Conservation (phyloP, 2,329 filamentous ascomycete genomes). For the Pestalotiopsis sp. region DNA sequence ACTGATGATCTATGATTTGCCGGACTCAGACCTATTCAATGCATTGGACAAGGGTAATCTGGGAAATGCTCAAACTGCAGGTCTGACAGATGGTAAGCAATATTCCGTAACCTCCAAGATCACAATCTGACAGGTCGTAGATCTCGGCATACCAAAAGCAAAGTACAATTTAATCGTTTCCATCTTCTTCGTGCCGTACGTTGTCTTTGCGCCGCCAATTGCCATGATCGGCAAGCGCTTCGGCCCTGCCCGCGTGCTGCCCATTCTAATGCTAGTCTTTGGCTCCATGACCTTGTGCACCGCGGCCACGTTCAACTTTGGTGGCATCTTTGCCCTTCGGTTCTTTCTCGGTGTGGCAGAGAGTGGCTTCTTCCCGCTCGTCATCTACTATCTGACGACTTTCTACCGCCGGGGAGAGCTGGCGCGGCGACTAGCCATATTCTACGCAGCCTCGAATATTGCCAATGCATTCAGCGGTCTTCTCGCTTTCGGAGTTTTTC, state of each 20-base stretch:
- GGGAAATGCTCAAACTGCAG: conserved; percentile 60
- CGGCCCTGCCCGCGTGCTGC: conserved; percentile 65
- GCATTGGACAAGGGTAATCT: conserved; percentile 54
- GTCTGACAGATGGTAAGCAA: conserved; percentile 26
- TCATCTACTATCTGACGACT: conserved; percentile 59
- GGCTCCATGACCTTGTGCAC: conserved; percentile 66
- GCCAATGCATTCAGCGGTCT: conserved; percentile 59
- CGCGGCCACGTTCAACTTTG: conserved; percentile 60
- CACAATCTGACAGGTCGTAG: conserved; percentile 25
- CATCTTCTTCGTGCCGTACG: conserved; percentile 76
- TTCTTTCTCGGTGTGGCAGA: conserved; percentile 74
- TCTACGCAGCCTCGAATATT: conserved; percentile 77
- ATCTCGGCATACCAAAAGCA: conserved; percentile 61
- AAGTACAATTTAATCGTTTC: conserved; percentile 72
- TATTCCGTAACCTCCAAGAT: background rate
- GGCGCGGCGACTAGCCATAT: conserved; percentile 70
- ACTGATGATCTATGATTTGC: background rate
- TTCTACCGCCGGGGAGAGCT: conserved; percentile 76
- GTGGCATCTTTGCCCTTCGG: conserved; percentile 66
- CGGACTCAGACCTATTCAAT: conserved; percentile 41
- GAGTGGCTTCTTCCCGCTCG: conserved; percentile 70
- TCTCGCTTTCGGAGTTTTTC: conserved; percentile 52
- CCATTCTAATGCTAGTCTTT: conserved; percentile 67
- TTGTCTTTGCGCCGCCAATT: conserved; percentile 70
- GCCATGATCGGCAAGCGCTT: conserved; percentile 70